Evolutionary conservation across 441 rosid genomes (phyloP).

Genomic region (Gossypium davidsonii): DNA sequence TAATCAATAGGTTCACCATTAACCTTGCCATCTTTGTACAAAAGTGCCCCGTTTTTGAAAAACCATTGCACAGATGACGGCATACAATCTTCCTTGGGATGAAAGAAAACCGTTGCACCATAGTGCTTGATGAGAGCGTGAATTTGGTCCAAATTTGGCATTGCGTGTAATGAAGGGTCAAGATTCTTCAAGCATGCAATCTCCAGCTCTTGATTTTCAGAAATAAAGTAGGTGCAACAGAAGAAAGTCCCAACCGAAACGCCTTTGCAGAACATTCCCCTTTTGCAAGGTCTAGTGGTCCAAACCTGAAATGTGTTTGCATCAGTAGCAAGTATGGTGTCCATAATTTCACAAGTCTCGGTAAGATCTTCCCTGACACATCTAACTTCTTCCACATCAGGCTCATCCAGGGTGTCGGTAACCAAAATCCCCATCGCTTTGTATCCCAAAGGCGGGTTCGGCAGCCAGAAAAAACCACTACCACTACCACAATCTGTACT

Average conservation of each 20-base stretch:
- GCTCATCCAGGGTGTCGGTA: conserved; percentile 32
- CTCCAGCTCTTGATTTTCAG: conserved; percentile 25
- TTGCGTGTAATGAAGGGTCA: conserved; percentile 35
- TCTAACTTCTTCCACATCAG: conserved; percentile 42
- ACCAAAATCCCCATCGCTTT: conserved; percentile 58
- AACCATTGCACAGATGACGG: conserved; percentile 69
- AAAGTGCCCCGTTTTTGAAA: conserved; percentile 54
- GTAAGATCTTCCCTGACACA: conserved; percentile 65
- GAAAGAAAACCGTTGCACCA: conserved; percentile 65
- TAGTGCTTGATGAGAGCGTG: conserved; percentile 45
- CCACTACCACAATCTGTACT: conserved; percentile 29
- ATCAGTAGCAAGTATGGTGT: conserved; percentile 34
- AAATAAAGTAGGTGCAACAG: conserved; percentile 34
- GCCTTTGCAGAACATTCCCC: conserved; percentile 47
- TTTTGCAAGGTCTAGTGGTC: conserved; percentile 45
- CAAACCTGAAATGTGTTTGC: conserved; percentile 39
- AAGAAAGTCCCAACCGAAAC: conserved; percentile 59
- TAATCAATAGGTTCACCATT: conserved; percentile 38
- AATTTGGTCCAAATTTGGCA: conserved; percentile 58
- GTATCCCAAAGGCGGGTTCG: conserved; percentile 57
- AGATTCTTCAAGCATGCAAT: conserved; percentile 60
- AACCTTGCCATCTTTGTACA: conserved; percentile 33
- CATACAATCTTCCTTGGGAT: conserved; percentile 56
- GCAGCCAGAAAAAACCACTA: conserved; percentile 51
- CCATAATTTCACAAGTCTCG: conserved; percentile 46